Conservation (phyloP, 2,329 filamentous ascomycete species). For the Penicillium verrucosum region DNA sequence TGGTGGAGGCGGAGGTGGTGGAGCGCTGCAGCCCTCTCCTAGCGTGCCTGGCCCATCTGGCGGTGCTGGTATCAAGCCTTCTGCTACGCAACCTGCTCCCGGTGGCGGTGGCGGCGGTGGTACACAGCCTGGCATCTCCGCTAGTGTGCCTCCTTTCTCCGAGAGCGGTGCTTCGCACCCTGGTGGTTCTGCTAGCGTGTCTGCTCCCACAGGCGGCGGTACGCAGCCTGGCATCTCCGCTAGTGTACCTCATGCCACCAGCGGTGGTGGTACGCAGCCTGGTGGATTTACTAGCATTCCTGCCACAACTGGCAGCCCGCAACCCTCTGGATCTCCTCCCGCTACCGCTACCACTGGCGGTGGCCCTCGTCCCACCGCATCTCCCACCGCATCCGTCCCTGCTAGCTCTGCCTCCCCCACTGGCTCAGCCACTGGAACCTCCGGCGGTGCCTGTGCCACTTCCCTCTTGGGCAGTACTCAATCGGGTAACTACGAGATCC, state of each 20-base stretch:
- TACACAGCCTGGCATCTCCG: not conserved
- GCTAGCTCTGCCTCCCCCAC: constrained; percentile 10
- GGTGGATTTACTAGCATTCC: not conserved
- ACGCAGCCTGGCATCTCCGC: not conserved
- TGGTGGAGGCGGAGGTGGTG: not conserved
- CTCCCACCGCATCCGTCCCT: constrained; percentile 9
- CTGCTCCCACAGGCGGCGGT: not conserved
- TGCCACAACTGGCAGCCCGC: not conserved
- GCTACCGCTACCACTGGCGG: not conserved
- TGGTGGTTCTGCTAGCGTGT: not conserved
- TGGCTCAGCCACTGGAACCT: constrained; percentile 13
- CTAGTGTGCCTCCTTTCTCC: not conserved
- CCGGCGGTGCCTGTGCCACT: constrained; percentile 42
- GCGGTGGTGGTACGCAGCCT: not conserved
- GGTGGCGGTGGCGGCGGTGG: not conserved
- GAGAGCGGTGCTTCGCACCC: not conserved
- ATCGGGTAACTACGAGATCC: constrained; percentile 52
- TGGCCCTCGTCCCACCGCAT: constrained; percentile 1
- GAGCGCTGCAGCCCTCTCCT: not conserved
- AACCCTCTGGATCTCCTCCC: not conserved
- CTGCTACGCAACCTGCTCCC: not conserved
- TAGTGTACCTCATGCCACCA: not conserved
- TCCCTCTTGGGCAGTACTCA: constrained; percentile 44
- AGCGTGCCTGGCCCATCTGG: not conserved
- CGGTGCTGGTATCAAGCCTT: not conserved